phyloP scores from a whole-genome alignment of 352 stramenopile species.

The Phytophthora niederhauseri region DNA sequence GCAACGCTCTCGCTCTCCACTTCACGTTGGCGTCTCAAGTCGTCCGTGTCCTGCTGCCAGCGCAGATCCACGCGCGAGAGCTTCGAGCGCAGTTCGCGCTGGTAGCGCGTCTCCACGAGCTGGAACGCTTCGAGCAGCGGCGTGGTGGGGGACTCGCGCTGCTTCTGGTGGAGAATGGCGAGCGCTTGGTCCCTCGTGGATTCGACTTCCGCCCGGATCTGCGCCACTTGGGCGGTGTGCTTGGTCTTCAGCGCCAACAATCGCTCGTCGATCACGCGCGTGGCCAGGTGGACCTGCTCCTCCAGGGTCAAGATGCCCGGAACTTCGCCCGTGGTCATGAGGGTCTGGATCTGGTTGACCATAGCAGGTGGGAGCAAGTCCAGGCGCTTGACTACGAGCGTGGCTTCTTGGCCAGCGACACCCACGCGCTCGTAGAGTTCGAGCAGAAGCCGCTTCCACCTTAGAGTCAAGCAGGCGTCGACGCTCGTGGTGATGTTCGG shows the following conservation, averaged over 20 bases:
- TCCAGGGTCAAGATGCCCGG: slow-evolving; percentile 60
- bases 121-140: slow-evolving; percentile 34
- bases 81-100: slow-evolving; percentile 39
- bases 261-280: slow-evolving; percentile 63
- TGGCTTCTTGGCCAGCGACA: slow-evolving; percentile 59
- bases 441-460: slow-evolving; percentile 53
- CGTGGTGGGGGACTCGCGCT: slow-evolving; percentile 38
- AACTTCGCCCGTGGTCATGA: slow-evolving; percentile 69
- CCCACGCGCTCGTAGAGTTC: slow-evolving; percentile 63
- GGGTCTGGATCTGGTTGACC: slow-evolving; percentile 48
- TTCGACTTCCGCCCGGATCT: slow-evolving; percentile 43
- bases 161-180: slow-evolving; percentile 32
- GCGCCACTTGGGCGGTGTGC: slow-evolving; percentile 34
- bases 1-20: slow-evolving; percentile 77
- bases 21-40: slow-evolving; percentile 58
- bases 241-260: slow-evolving; percentile 56
- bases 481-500: slow-evolving; percentile 9
- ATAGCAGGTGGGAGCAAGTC: slow-evolving; percentile 43
- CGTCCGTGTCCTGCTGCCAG: slow-evolving; percentile 68
- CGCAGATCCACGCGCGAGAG: slow-evolving; percentile 52
- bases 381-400: slow-evolving; percentile 58
- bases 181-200: slow-evolving; percentile 35
- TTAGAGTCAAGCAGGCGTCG: neutral
- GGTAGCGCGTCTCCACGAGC: slow-evolving; percentile 41
- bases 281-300: slow-evolving; percentile 71